A percentile compares a stretch with the other conserved stretches of the same genome.
Conservation (phyloP, 768 basidiomycete genomes). For the Leccinum aurantiacum region DNA sequence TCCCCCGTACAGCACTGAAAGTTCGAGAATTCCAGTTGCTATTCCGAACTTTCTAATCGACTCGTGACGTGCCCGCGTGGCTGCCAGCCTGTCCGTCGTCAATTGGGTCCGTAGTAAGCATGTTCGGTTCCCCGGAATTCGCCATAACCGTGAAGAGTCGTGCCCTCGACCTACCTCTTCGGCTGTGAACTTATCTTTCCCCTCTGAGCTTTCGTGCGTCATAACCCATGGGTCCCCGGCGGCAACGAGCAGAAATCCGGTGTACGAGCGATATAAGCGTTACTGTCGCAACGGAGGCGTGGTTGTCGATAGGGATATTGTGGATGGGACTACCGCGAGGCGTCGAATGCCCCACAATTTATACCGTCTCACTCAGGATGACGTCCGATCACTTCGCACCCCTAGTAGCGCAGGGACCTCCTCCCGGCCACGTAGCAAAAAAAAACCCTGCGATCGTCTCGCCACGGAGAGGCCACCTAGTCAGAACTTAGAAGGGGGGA, state of each 20-base stretch:
- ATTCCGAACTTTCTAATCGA: neutral
- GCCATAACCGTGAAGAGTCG: conserved; percentile 14
- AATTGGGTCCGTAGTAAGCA: neutral
- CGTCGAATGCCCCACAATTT: conserved; percentile 5
- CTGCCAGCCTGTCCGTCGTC: neutral
- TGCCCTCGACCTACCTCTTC: neutral
- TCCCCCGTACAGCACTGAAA: conserved; percentile 7
- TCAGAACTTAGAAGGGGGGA: neutral
- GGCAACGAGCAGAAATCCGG: conserved; percentile 2
- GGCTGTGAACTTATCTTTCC: neutral
- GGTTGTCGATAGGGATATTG: neutral
- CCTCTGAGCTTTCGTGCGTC: conserved; percentile 8
- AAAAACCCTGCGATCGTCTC: neutral
- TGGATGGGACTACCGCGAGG: conserved; percentile 7
- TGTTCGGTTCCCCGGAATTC: conserved; percentile 22
- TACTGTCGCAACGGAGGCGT: neutral
- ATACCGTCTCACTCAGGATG: conserved; percentile 10
- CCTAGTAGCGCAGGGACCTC: neutral
- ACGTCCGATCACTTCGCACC: conserved; percentile 9
- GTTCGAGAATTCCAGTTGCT: neutral
- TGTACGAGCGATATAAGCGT: neutral
- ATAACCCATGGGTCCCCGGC: conserved; percentile 1
- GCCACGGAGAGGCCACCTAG: neutral
- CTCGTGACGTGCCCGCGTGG: neutral
- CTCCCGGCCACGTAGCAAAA: neutral